A percentile compares a stretch with the other conserved stretches of the same genome.
These are phyloP conservation scores for Suhomyces terraborum DNA, from an alignment of 1,139 yeast genomes.

Conservation along the genomic window DNA sequence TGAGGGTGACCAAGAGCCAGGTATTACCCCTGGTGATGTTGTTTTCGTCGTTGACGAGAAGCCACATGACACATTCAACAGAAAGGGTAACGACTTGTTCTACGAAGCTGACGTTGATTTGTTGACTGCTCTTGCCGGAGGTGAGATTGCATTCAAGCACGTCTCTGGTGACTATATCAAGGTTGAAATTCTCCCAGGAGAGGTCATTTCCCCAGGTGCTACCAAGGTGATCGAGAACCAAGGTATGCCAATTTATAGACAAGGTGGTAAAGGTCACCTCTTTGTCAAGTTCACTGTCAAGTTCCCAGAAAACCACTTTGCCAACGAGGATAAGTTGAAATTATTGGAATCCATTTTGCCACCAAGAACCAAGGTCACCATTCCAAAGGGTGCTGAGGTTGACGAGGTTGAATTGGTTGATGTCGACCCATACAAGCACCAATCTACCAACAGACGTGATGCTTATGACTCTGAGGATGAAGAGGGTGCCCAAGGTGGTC, in stretches of 20 bases:
- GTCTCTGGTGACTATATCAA: conserved; percentile 86
- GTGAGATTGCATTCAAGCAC: conserved; percentile 83
- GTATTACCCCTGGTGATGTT: conserved; percentile 94
- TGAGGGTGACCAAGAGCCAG: conserved; percentile 98
- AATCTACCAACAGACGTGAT: conserved; percentile 49
- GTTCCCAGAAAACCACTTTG: conserved; percentile 68
- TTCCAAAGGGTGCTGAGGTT: conserved; percentile 66
- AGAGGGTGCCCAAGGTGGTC: conserved; percentile 60
- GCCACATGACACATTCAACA: conserved; percentile 75
- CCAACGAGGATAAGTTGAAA: conserved; percentile 67
- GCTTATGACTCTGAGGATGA: conserved; percentile 70
- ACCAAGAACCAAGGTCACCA: conserved; percentile 52
- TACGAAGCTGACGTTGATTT: conserved; percentile 88
- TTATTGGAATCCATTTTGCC: conserved; percentile 68
- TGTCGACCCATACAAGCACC: conserved; percentile 63
- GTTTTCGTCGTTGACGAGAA: conserved; percentile 87
- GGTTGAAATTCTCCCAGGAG: conserved; percentile 85
- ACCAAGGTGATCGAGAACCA: conserved; percentile 84
- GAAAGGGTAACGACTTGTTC: conserved; percentile 88
- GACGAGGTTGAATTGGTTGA: conserved; percentile 83
- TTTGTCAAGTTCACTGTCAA: conserved; percentile 69
- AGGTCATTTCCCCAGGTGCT: conserved; percentile 83
- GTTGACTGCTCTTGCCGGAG: conserved; percentile 95
- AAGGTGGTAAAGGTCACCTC: conserved; percentile 75
- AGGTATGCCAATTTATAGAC: conserved; percentile 92